These are phyloP conservation scores for Friedmanniomyces endolithicus DNA, from an alignment of 495 filamentous ascomycete species.

Conservation along the genomic window DNA sequence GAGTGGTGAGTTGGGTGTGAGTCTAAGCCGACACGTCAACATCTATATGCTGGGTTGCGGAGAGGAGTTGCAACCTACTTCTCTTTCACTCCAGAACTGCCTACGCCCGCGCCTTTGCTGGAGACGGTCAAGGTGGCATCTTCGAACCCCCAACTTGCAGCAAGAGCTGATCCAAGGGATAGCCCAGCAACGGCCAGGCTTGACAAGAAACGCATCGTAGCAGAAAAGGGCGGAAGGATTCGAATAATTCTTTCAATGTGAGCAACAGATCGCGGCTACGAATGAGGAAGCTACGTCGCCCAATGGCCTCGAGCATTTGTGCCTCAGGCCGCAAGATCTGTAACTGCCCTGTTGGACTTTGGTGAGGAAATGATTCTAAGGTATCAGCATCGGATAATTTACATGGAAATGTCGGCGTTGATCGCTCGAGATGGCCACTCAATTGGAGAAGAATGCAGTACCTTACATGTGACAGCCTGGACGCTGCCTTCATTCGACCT, in stretches of 20 bases:
- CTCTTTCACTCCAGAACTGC: constrained; percentile 55
- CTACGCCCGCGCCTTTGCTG: constrained; percentile 54
- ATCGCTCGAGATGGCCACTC: too few species aligned
- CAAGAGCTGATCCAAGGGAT: constrained; percentile 20
- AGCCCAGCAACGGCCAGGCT: neutral
- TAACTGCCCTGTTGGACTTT: too few species aligned
- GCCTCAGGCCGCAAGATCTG: too few species aligned
- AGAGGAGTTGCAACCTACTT: constrained; percentile 38
- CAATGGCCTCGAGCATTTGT: too few species aligned
- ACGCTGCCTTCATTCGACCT: too few species aligned
- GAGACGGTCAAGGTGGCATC: constrained; percentile 72
- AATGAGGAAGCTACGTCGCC: too few species aligned
- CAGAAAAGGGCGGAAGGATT: neutral
- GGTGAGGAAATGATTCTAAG: too few species aligned
- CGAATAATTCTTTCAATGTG: neutral
- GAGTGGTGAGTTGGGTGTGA: constrained; percentile 50
- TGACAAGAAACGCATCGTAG: constrained; percentile 4
- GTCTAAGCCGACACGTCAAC: constrained; percentile 34
- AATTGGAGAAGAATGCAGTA: too few species aligned
- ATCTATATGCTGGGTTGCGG: neutral
- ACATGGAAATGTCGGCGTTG: too few species aligned
- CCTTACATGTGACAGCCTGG: too few species aligned
- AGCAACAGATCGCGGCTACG: neutral
- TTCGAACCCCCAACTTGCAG: constrained; percentile 73
- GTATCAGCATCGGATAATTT: too few species aligned